Base-by-base conservation (phyloP, 441 rosid species). In the Flueggea neowawraea region DNA sequence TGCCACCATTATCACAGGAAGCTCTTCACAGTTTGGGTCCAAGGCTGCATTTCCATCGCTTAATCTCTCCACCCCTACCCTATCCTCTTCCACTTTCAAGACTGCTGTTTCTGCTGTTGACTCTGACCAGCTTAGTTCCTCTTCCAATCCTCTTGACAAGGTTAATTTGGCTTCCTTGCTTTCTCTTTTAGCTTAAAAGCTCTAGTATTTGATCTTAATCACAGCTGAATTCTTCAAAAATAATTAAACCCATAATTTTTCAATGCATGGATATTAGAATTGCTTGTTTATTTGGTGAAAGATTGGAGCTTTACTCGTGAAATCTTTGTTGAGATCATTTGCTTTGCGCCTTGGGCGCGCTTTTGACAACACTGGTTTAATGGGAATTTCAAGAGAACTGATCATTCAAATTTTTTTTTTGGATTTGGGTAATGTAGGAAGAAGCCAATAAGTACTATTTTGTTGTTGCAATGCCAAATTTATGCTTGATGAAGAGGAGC, bases 401-500 rank as follows among this genome's bases (percentile, higher is more conserved):
- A 36, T 36, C 9, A 8, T 4, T 47, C 39, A 10, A 15, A 15
- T 9, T 28, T 28, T 15, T 13, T 6, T 11, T 52, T 14, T 36
- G 39, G 39, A 33, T 36, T 39, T 51, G 16, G 8, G 7, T 0
- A 28, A 44, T 63, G 44, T 77, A 80, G 84, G 62, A 70, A 69
- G 51, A 76, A 55, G 57, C 62, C 64, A 79, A 66, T 10, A 90
- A 82, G 75, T 93, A 87, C 45, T 74, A 84, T 64, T 92, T 92
- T 49, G 66, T 88, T 59, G 89, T 92, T 33, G 98, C 98, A 0
- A 90, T 55, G 97, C 98, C 0, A 90, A 92, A 66, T 90, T 88
- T 83, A 88, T 92, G 97, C 78, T 92, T 70, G 98, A 92, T 57
- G 98, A 92, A 78, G 98, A 92, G 73, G 98, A 89, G 78, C 98